Conservation (phyloP, 1,139 yeast genomes). For the Yamadazyma triangularis region DNA sequence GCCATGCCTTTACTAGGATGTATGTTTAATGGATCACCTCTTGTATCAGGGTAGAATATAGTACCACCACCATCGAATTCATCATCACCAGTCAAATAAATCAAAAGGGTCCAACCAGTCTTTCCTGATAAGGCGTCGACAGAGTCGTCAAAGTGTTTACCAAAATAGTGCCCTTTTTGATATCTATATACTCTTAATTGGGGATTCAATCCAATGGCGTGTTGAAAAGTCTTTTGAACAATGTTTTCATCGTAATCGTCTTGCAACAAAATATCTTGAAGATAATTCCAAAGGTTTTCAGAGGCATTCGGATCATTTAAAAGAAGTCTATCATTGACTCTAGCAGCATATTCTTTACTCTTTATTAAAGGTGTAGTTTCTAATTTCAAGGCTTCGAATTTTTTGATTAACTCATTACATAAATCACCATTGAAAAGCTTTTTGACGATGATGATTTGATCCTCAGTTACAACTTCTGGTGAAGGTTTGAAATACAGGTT, state of each 20-base stretch:
- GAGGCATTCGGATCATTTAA: conserved; percentile 39
- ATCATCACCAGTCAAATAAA: conserved; percentile 56
- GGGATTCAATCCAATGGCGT: conserved; percentile 52
- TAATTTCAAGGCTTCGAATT: conserved; percentile 29
- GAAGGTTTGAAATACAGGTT: conserved; percentile 30
- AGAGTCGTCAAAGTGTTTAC: conserved; percentile 60
- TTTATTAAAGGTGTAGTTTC: conserved; percentile 50
- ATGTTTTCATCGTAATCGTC: conserved; percentile 29
- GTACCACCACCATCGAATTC: conserved; percentile 65
- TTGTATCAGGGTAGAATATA: conserved; percentile 37
- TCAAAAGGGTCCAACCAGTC: conserved; percentile 58
- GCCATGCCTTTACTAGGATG: conserved; percentile 58
- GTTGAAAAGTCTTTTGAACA: conserved; percentile 21
- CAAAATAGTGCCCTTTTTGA: conserved; percentile 56
- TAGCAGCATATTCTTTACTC: conserved; percentile 52
- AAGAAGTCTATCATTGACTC: conserved; percentile 53
- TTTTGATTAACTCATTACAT: conserved; percentile 41
- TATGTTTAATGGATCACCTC: conserved; percentile 27
- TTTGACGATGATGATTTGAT: conserved; percentile 46
- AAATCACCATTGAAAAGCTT: conserved; percentile 40
- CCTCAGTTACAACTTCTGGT: conserved; percentile 25
- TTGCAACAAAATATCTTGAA: conserved; percentile 28
- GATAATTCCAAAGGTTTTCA: conserved; percentile 40
- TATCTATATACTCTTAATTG: conserved; percentile 57
- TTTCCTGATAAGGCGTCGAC: conserved; percentile 29